phyloP scores from a whole-genome alignment of 352 stramenopile genomes.

The Pythium guiyangense region DNA sequence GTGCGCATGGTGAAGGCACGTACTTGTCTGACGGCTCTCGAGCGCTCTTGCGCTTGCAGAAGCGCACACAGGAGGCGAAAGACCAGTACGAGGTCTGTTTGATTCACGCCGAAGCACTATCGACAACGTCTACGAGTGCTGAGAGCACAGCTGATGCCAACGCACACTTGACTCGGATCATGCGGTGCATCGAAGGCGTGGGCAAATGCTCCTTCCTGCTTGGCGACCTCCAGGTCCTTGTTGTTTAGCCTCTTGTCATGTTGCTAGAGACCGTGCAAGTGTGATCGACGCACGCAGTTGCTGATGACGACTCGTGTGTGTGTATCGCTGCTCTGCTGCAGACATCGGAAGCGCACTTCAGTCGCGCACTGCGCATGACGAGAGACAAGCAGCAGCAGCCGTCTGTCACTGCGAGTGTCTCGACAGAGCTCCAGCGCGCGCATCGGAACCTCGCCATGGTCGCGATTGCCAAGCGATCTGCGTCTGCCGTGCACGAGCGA shows the following conservation, averaged over 20 bases:
- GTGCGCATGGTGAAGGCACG: too few species aligned
- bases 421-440: conserved; percentile 23
- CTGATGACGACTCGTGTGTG: too few species aligned
- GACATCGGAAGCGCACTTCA: conserved; percentile 41
- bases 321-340: conserved; percentile 6
- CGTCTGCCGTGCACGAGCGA: conserved; percentile 8
- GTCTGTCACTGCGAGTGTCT: neutral
- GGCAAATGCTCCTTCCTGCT: conserved; percentile 55
- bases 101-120: conserved; percentile 16
- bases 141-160: too few species aligned
- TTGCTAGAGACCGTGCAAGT: too few species aligned
- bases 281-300: too few species aligned
- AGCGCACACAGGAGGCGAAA: conserved; percentile 32
- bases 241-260: too few species aligned
- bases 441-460: conserved; percentile 65
- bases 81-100: conserved; percentile 34
- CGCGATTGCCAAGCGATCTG: conserved; percentile 29
- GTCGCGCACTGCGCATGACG: conserved; percentile 19
- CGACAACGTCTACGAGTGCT: neutral
- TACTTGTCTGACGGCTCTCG: too few species aligned
- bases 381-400: conserved; percentile 1
- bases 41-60: conserved; percentile 14
- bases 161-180: too few species aligned
- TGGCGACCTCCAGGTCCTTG: conserved; percentile 39
- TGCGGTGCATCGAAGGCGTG: conserved; percentile 38